These are phyloP conservation scores for Coleophoma eucalyptorum DNA, from an alignment of 2,329 filamentous ascomycete species.

Conservation along the genomic window DNA sequence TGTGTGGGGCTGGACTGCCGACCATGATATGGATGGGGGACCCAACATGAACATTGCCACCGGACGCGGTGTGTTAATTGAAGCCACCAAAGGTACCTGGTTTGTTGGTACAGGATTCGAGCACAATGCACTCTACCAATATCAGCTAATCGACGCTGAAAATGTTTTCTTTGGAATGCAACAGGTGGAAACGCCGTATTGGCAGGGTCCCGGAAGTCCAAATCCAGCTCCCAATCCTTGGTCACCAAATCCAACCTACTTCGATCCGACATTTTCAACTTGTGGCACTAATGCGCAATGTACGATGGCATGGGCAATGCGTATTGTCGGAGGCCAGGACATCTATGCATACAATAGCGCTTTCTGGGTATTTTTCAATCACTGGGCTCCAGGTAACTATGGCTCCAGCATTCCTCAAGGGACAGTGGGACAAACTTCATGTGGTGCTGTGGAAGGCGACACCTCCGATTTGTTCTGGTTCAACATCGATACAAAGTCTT, in stretches of 20 bases:
- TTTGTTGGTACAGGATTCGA: slow-evolving; percentile 46
- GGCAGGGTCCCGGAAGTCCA: slow-evolving; percentile 25
- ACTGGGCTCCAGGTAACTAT: background rate
- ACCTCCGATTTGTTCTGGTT: background rate
- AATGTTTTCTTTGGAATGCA: slow-evolving; percentile 10
- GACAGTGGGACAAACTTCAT: background rate
- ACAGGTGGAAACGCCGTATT: slow-evolving; percentile 12
- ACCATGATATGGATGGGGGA: slow-evolving; percentile 30
- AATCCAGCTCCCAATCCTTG: slow-evolving; percentile 35
- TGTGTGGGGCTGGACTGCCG: slow-evolving; percentile 41
- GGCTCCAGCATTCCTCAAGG: background rate
- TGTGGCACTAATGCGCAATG: slow-evolving; percentile 24
- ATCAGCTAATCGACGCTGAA: slow-evolving; percentile 34
- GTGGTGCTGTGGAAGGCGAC: background rate
- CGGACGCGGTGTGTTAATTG: slow-evolving; percentile 42
- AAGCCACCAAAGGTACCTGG: slow-evolving; percentile 46
- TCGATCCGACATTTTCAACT: slow-evolving; percentile 26
- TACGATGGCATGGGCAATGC: slow-evolving; percentile 21
- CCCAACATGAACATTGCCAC: slow-evolving; percentile 42
- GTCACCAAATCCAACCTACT: slow-evolving; percentile 20
- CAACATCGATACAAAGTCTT: background rate
- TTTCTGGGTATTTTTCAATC: slow-evolving; percentile 32
- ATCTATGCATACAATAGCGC: slow-evolving; percentile 29
- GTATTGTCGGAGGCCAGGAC: slow-evolving; percentile 18
- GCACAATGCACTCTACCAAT: slow-evolving; percentile 47